Base-by-base conservation (phyloP, 768 basidiomycete genomes). In the Lanmaoa rubissima region DNA sequence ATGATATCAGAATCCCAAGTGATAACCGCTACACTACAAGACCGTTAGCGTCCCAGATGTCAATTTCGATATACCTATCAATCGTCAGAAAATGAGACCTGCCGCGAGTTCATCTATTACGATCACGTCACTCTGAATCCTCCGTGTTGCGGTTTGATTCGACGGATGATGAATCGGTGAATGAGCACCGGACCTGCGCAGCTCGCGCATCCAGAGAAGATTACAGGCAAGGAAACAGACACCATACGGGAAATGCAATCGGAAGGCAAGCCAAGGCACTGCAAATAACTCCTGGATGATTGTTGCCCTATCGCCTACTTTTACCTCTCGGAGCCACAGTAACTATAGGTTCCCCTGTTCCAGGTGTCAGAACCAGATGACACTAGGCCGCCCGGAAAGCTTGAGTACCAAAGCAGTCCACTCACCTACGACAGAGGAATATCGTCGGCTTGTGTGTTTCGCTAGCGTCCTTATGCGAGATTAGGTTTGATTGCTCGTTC, bases 11-110 rank as follows among this genome's bases (percentile, higher is more conserved):
- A 74, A 74, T 74, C 73, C 64, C 65, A 67, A 63, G 73, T 74
- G 73, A 74, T 74, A 70, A 73, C 73, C 73, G 59, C 73, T 73
- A 73, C 72, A 73, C 73, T 74, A 73, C 66, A 73, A 50, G 52
- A 57, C 67, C 66, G 28, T 11, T 16, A 10, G 4, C 13, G 21
- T 24, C 21, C 0, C 1, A 24, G 9, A 5, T 6, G 0, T 11
- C 0, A 1, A 17, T 35, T 9, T 16, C 2, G 6, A 13, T 24
- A 14, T 11, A 4, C 4, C 0, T 5, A 19, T 19, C 8, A 9
- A 19, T 19, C 16, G 12, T 47, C 12, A 5, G 7, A 11, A 32
- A 32, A 1, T 24, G 21, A 24, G 21, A 24, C 21, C 21, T 24
- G 21, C 21, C 21, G 21, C 21, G 21, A 24, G 21, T 24, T 24